A percentile compares a stretch with the other conserved stretches of the same genome.
Conservation (phyloP, 805 yeast genomes). For the Metschnikowia reukaufii region DNA sequence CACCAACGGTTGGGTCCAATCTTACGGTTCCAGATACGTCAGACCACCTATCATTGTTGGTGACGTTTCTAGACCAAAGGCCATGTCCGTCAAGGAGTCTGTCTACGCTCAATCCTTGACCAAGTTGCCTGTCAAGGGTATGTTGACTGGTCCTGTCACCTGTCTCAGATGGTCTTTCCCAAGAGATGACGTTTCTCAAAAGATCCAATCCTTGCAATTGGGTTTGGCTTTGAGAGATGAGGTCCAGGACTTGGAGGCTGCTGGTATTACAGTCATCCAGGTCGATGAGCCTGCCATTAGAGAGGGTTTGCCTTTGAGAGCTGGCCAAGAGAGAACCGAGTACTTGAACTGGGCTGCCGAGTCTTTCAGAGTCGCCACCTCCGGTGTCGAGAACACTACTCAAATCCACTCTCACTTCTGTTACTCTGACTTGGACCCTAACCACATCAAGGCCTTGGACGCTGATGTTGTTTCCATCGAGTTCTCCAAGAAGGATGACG, state of each 20-base stretch:
- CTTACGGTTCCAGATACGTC: conserved; percentile 99
- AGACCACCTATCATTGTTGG: conserved; percentile 99
- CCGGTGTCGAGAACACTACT: conserved; percentile 92
- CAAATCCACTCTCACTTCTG: conserved; percentile 99
- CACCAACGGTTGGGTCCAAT: conserved; percentile 99
- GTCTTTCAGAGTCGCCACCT: conserved; percentile 98
- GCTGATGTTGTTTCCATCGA: conserved; percentile 99
- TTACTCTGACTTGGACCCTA: conserved; percentile 99
- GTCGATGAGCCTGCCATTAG: conserved; percentile 99
- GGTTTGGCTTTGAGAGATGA: conserved; percentile 98
- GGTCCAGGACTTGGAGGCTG: conserved; percentile 96
- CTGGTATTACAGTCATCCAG: conserved; percentile 97
- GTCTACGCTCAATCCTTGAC: conserved; percentile 98
- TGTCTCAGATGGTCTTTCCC: conserved; percentile 99
- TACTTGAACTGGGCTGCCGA: conserved; percentile 99
- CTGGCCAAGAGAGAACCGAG: conserved; percentile 93
- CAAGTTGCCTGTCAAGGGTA: conserved; percentile 97
- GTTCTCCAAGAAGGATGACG: conserved; percentile 99
- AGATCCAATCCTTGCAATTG: conserved; percentile 93
- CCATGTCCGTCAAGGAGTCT: conserved; percentile 99
- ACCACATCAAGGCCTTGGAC: conserved; percentile 98
- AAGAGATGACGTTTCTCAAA: conserved; percentile 94
- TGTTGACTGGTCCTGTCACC: conserved; percentile 99
- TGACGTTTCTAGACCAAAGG: conserved; percentile 97
- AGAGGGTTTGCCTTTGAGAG: conserved; percentile 99